Base-by-base conservation (phyloP, 768 basidiomycete species). In the Boletus patriciae region DNA sequence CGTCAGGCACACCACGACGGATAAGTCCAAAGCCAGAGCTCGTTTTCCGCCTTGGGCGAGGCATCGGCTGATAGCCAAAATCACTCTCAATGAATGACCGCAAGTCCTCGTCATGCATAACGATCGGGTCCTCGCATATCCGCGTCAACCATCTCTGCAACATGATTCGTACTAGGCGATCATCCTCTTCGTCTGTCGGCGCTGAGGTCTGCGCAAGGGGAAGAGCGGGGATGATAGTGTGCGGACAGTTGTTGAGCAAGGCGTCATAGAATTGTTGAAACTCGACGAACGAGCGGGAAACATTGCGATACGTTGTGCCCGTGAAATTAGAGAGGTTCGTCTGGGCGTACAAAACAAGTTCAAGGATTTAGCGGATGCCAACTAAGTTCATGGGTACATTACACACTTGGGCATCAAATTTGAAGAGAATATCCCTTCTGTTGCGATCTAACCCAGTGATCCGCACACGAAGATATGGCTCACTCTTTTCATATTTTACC, bases 121-220 rank as follows among this genome's bases (percentile, higher is more conserved):
- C 74, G 51, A 97, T 92, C 2, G 87, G 85, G 70, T 98, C 94
- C 69, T 95, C 94, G 74, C 90, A 96, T 33, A 98, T 85, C 54
- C 97, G 79, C 12, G 91, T 86, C 52, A 97, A 82, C 96, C 97
- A 99, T 58, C 92, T 79, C 73, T 98, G 97, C 21, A 98, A 78
- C 83, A 95, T 93, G 58, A 95, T 89, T 70, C 90, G 90, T 33
- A 99, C 93, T 3, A 99, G 80, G 19, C 97, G 83, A 71, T 98
- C 97, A 72, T 99, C 97, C 74, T 98, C 97, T 74, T 98, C 97
- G 67, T 98, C 97, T 13, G 93, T 94, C 25, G 93, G 89, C 3
- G 97, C 97, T 13, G 95, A 98, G 0, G 95, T 98, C 62, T 96
- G 93, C 0, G 95, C 85, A n/a, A 98, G 81, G 1, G 97, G 97